Evolutionary conservation across 75 land plant genomes (phyloP), one percentile per base, ranked within the genome.

Genomic region (Picea sitchensis): DNA sequence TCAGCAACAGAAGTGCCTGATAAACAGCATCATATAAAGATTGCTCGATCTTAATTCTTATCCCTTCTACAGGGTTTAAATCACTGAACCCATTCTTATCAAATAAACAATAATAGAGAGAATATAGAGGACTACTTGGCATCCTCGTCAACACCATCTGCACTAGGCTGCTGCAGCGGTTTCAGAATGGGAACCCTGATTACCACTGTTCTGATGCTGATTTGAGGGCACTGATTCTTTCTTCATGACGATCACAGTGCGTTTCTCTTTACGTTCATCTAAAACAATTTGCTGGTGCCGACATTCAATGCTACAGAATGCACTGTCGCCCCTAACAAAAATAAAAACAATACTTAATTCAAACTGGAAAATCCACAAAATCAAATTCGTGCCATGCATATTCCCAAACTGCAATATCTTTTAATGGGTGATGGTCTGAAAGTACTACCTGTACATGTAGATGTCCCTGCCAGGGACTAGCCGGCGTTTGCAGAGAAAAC

Each of bases 301-400:
- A 59, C 93, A 91, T 79, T 91, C 93, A n/a, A 61, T 73, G 77
- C 93, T 90, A 78, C 93, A 91, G 58, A 91, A 91, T 8, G 93
- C 91, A 58, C 86, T 87, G 73, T 91, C 93, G 61, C 93, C 93
- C 73, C 93, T 91, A 81, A 75, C 57, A 21, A 58, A 54, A 80
- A 44, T 31, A 32, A 76, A 76, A 76, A 69, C 20, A 8, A 36
- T 41, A 18, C 51, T 47, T 38, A 30, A 69, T 69, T 41, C 73
- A 69, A 41, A 69, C 47, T 2, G 8, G 0, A 41, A 41, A 18
- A 41, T 0, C 18, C 14, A 69, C 14, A 69, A 41, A 38, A 38
- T 18, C 20, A 41, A 36, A 68, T 5, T 68, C 8, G 38, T 15
- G n/a, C 2, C 34, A 69, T 69, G 3, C 2, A 17, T 69, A 44